A percentile compares a stretch with the other conserved stretches of the same genome.
phyloP scores from a whole-genome alignment of 108 stramenopile species.

The Conticribra guillardii region DNA sequence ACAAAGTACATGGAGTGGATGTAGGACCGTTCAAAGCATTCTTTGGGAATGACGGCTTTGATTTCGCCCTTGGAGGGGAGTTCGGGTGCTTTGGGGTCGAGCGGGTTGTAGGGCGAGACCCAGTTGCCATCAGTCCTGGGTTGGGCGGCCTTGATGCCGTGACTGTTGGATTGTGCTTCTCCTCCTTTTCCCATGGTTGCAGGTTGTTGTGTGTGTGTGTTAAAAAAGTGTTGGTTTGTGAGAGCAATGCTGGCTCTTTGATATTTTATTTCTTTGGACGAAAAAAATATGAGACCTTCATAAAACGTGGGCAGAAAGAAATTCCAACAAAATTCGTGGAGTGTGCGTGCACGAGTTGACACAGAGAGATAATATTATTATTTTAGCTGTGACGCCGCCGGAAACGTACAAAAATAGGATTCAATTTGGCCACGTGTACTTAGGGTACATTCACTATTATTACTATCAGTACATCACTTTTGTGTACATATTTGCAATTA shows the following conservation, averaged over 20 bases:
- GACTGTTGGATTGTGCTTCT: slow-evolving; percentile 3
- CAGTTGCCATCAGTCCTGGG: slow-evolving; percentile 52
- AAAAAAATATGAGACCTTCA: neutral
- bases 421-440: too few species aligned
- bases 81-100: slow-evolving; percentile 79
- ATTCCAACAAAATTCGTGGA: too few species aligned
- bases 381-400: too few species aligned
- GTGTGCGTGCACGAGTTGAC: too few species aligned
- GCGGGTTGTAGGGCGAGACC: slow-evolving; percentile 85
- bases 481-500: too few species aligned
- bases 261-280: neutral
- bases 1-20: slow-evolving; percentile 86
- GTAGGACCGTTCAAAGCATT: slow-evolving; percentile 94
- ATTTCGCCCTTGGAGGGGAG: slow-evolving; percentile 91
- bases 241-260: neutral
- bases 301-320: too few species aligned
- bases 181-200: slow-evolving; percentile 54
- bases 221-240: too few species aligned
- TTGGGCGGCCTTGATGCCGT: slow-evolving; percentile 26
- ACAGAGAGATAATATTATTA: too few species aligned
- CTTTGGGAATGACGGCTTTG: slow-evolving; percentile 86
- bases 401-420: too few species aligned
- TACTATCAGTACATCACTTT: too few species aligned
- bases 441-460: too few species aligned
- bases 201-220: neutral